Conservation (phyloP, 2,329 filamentous ascomycete genomes). For the Madurella fahalii region DNA sequence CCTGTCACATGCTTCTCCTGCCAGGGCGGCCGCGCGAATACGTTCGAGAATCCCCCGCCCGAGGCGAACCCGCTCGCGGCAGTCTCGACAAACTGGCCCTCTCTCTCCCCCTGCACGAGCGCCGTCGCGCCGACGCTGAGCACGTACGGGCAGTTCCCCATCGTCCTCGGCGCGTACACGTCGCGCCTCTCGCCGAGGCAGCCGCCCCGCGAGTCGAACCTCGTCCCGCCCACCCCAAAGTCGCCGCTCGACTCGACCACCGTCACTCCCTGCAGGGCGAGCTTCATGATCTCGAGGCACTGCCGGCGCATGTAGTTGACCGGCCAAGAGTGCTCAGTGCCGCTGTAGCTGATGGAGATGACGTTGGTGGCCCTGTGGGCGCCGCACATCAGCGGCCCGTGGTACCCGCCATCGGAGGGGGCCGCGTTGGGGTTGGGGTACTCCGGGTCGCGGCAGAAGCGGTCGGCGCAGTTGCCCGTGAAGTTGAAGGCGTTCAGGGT, state of each 20-base stretch:
- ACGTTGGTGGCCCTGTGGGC: slow-evolving; percentile 50
- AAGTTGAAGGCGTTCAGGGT: slow-evolving; percentile 16
- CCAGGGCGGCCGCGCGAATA: slow-evolving; percentile 30
- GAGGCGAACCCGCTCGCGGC: slow-evolving; percentile 27
- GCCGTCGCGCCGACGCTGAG: slow-evolving; percentile 22
- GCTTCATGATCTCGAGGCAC: slow-evolving; percentile 50
- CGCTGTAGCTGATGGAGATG: slow-evolving; percentile 54
- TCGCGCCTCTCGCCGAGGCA: slow-evolving; percentile 8
- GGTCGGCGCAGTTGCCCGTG: slow-evolving; percentile 16
- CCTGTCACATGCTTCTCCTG: slow-evolving; percentile 26
- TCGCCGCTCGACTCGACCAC: slow-evolving; percentile 48
- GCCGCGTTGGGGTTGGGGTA: slow-evolving; percentile 21
- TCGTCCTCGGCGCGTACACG: slow-evolving; percentile 47
- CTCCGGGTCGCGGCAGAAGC: slow-evolving; percentile 18
- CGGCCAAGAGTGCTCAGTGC: slow-evolving; percentile 50
- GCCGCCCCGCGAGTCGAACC: slow-evolving; percentile 37
- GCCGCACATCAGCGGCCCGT: slow-evolving; percentile 37
- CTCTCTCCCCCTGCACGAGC: slow-evolving; percentile 14
- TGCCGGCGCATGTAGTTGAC: slow-evolving; percentile 50
- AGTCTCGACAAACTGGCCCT: slow-evolving; percentile 20
- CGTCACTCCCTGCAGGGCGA: slow-evolving; percentile 47
- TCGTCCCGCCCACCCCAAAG: slow-evolving; percentile 38
- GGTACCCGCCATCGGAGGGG: slow-evolving; percentile 40
- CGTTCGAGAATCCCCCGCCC: slow-evolving; percentile 35
- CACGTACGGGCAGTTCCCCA: slow-evolving; percentile 45